Conservation (phyloP, 768 basidiomycete genomes). For the Strobilomyces echinocephalus region DNA sequence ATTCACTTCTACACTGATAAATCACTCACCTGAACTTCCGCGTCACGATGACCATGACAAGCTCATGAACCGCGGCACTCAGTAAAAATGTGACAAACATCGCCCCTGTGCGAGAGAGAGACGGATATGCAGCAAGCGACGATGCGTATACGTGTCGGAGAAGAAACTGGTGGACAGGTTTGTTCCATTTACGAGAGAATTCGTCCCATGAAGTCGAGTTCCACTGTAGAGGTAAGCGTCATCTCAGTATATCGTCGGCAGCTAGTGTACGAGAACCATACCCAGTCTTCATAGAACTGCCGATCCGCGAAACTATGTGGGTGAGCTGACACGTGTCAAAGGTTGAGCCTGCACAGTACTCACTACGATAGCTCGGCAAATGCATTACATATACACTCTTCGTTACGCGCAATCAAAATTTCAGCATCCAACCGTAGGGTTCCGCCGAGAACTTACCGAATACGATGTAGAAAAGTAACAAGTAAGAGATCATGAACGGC, state of each 20-base stretch:
- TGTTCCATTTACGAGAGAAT: constrained; percentile 98
- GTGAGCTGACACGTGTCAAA: constrained; percentile 1
- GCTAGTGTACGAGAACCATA: constrained; percentile 22
- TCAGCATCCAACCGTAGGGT: constrained; percentile 1
- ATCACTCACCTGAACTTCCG: constrained; percentile 74
- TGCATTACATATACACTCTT: constrained; percentile 94
- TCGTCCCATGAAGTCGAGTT: constrained; percentile 97
- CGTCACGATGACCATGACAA: constrained; percentile 95
- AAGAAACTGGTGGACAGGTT: constrained; percentile 90
- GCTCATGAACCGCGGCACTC: constrained; percentile 85
- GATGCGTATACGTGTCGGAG: constrained; percentile 94
- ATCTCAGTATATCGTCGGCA: not conserved
- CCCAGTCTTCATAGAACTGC: constrained; percentile 97
- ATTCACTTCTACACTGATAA: not conserved
- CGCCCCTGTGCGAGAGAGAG: constrained; percentile 71
- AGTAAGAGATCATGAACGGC: constrained; percentile 91
- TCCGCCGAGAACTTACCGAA: constrained; percentile 48
- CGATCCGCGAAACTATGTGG: constrained; percentile 83
- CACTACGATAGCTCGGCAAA: constrained; percentile 92
- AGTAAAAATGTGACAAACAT: constrained; percentile 92
- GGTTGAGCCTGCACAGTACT: constrained; percentile 21
- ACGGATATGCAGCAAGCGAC: constrained; percentile 65
- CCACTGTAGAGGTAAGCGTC: constrained; percentile 51
- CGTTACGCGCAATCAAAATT: not conserved
- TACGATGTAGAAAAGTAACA: constrained; percentile 81